Conservation (phyloP, 495 filamentous ascomycete genomes). For the Daldinia vernicosa region DNA sequence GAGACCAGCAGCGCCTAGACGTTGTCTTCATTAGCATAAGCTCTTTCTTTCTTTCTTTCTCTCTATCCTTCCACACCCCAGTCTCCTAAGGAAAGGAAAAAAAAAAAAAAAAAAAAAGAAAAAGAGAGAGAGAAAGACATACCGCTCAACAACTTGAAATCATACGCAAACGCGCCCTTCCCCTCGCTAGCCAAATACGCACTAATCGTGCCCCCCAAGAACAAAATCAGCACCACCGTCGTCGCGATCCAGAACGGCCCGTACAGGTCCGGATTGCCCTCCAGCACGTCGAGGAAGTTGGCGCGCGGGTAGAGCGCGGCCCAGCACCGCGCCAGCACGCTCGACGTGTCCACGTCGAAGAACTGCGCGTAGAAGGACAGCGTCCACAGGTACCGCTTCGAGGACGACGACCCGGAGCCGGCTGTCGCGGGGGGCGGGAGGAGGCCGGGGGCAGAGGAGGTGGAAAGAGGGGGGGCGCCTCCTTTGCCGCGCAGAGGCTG, state of each 20-base stretch:
- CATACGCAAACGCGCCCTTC: conserved; percentile 69
- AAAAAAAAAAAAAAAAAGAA: too few species aligned
- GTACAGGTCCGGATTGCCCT: conserved; percentile 98
- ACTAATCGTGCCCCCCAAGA: conserved; percentile 92
- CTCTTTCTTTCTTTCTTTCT: background rate
- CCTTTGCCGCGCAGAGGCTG: conserved; percentile 56
- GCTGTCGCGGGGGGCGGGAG: conserved; percentile 3
- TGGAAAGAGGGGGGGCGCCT: conserved; percentile 41
- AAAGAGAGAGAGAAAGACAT: conserved; percentile 41
- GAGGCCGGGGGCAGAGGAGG: conserved; percentile 11
- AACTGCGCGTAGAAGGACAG: conserved; percentile 95
- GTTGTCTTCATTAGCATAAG: background rate
- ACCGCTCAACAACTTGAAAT: conserved; percentile 83
- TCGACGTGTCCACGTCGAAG: conserved; percentile 95
- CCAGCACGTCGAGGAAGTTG: conserved; percentile 95
- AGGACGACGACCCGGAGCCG: conserved; percentile 50
- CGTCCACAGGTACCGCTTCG: conserved; percentile 91
- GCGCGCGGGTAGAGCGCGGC: conserved; percentile 85
- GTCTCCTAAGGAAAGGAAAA: too few species aligned
- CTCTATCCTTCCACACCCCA: background rate
- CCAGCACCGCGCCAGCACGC: conserved; percentile 82
- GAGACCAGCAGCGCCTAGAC: conserved; percentile 79
- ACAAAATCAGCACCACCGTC: conserved; percentile 94
- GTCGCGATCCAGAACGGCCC: conserved; percentile 98
- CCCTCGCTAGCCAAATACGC: conserved; percentile 73